Evolutionary conservation across 495 filamentous ascomycete genomes (phyloP).

Genomic region (Podospora comata): DNA sequence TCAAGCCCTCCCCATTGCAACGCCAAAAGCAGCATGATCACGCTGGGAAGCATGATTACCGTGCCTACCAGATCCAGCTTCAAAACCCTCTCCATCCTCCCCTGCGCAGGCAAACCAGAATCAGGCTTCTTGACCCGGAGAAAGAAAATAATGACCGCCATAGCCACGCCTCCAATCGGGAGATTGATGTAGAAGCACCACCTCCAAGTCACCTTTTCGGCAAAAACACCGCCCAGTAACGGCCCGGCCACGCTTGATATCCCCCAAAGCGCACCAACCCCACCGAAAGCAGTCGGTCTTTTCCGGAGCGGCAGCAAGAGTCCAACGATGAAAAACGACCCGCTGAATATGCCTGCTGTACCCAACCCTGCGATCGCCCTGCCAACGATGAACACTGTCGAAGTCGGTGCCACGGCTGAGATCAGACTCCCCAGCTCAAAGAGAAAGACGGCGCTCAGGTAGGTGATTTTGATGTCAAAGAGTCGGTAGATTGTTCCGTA

Average conservation of each 20-base stretch:
- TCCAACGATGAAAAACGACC: slow-evolving; percentile 53
- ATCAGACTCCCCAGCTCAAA: slow-evolving; percentile 47
- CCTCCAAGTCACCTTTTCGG: slow-evolving; percentile 40
- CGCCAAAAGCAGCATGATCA: not conserved
- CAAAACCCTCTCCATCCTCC: not conserved
- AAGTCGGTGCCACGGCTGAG: slow-evolving; percentile 45
- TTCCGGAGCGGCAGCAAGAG: slow-evolving; percentile 30
- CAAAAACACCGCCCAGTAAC: slow-evolving; percentile 50
- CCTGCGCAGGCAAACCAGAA: not conserved
- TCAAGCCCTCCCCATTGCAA: not conserved
- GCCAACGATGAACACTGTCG: slow-evolving; percentile 46
- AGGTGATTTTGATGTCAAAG: slow-evolving; percentile 44
- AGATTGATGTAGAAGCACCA: slow-evolving; percentile 51
- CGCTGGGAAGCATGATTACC: not conserved
- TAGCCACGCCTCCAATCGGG: not conserved
- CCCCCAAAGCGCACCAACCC: slow-evolving; percentile 51
- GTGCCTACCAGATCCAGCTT: not conserved
- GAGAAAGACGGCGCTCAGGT: slow-evolving; percentile 35
- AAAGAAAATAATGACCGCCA: not conserved
- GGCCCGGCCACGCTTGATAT: slow-evolving; percentile 63
- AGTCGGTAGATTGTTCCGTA: slow-evolving; percentile 49
- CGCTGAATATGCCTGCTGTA: slow-evolving; percentile 44
- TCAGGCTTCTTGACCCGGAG: not conserved
- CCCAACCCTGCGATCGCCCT: slow-evolving; percentile 47
- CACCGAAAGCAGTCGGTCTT: slow-evolving; percentile 37